A percentile compares a stretch with the other conserved stretches of the same genome.
Evolutionary conservation across 768 basidiomycete genomes (phyloP).

Genomic region (Russula sp.): DNA sequence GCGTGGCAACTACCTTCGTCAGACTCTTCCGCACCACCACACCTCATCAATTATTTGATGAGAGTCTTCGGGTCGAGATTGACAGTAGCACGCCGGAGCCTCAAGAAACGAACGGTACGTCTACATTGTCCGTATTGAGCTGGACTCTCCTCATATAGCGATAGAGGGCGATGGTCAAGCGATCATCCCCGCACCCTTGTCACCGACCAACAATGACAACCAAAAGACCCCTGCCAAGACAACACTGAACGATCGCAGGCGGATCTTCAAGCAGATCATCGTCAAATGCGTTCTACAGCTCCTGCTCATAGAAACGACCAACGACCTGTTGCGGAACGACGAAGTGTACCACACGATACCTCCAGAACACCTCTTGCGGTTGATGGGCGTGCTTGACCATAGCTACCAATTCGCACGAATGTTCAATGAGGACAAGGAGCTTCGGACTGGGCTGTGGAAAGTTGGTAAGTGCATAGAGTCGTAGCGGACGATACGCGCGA

Average conservation of each 20-base stretch:
- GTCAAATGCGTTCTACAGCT: constrained; percentile 98
- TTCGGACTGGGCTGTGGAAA: constrained; percentile 98
- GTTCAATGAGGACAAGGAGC: constrained; percentile 98
- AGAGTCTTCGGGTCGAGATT: constrained; percentile 79
- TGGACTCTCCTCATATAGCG: constrained; percentile 16
- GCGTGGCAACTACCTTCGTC: constrained; percentile 86
- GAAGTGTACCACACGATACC: constrained; percentile 92
- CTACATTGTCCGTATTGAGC: neutral
- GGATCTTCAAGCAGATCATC: constrained; percentile 96
- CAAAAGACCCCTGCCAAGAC: constrained; percentile 42
- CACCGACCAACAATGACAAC: constrained; percentile 56
- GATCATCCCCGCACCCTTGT: constrained; percentile 84
- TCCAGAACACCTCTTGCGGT: constrained; percentile 82
- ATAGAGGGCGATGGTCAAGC: constrained; percentile 59
- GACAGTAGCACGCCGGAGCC: constrained; percentile 52
- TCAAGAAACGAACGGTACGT: constrained; percentile 39
- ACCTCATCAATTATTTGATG: constrained; percentile 95
- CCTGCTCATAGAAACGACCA: constrained; percentile 93
- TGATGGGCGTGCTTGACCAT: constrained; percentile 95
- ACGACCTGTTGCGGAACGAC: constrained; percentile 88
- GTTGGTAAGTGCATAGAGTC: constrained; percentile 63
- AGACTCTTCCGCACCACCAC: constrained; percentile 97
- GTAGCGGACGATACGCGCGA: neutral
- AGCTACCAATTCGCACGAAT: constrained; percentile 95
- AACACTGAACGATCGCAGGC: constrained; percentile 66